These are phyloP conservation scores for Fusarium azukiicola DNA, from an alignment of 2,329 filamentous ascomycete species.

Conservation along the genomic window DNA sequence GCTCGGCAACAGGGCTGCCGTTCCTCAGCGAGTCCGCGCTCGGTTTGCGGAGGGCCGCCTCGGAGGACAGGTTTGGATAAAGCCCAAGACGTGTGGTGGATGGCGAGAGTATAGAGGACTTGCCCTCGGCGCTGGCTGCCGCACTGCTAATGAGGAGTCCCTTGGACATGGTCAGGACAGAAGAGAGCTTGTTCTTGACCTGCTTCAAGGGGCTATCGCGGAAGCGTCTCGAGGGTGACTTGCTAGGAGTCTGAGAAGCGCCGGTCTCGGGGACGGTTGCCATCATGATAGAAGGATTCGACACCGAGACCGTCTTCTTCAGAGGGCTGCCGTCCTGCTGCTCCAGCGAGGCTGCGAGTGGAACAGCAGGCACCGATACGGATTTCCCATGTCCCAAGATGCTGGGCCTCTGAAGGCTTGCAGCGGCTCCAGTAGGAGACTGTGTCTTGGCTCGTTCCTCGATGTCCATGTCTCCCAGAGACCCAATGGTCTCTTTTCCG, in stretches of 20 bases:
- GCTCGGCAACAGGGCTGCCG: constrained; percentile 39
- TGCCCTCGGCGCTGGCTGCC: constrained; percentile 81
- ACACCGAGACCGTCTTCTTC: constrained; percentile 81
- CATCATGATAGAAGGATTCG: constrained; percentile 74
- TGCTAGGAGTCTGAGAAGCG: constrained; percentile 71
- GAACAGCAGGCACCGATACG: constrained; percentile 79
- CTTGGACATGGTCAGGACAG: constrained; percentile 93
- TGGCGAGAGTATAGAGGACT: constrained; percentile 77
- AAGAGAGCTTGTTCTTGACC: constrained; percentile 95
- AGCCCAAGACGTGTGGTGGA: constrained; percentile 70
- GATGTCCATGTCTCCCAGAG: constrained; percentile 59
- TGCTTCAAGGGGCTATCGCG: constrained; percentile 92
- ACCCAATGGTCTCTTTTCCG: constrained; percentile 71
- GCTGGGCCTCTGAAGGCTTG: constrained; percentile 44
- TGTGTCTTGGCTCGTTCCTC: constrained; percentile 29
- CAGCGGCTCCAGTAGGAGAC: constrained; percentile 37
- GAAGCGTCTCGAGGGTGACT: constrained; percentile 77
- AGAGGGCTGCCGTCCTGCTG: constrained; percentile 58
- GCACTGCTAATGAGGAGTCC: constrained; percentile 91
- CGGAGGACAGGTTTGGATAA: constrained; percentile 70
- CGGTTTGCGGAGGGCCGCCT: constrained; percentile 64
- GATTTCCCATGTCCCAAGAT: constrained; percentile 76
- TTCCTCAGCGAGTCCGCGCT: constrained; percentile 49
- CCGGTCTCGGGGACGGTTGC: constrained; percentile 65
- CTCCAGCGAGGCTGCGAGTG: constrained; percentile 47